These are phyloP conservation scores for Exophiala sp. DNA, from an alignment of 2,329 filamentous ascomycete species.

Conservation along the genomic window DNA sequence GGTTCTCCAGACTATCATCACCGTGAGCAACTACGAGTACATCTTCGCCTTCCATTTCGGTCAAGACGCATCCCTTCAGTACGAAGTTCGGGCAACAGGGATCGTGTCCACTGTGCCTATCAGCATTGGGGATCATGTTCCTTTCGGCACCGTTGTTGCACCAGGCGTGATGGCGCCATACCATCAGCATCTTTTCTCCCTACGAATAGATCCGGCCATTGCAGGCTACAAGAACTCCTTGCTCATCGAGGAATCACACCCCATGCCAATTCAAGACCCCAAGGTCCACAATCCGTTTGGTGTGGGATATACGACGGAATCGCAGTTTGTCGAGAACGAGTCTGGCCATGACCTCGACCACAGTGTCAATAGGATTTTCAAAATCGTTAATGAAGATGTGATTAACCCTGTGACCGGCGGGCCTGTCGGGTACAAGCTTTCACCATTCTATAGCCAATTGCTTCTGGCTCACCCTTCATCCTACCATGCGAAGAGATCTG, in stretches of 20 bases:
- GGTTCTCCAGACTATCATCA: slow-evolving; percentile 39
- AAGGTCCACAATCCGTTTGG: slow-evolving; percentile 48
- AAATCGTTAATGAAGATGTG: slow-evolving; percentile 51
- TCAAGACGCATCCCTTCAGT: slow-evolving; percentile 38
- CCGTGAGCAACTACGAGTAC: slow-evolving; percentile 43
- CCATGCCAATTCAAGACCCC: slow-evolving; percentile 51
- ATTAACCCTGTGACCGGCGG: slow-evolving; percentile 50
- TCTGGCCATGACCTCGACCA: slow-evolving; percentile 46
- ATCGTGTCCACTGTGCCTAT: slow-evolving; percentile 41
- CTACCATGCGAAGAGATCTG: slow-evolving; percentile 48
- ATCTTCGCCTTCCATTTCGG: slow-evolving; percentile 42
- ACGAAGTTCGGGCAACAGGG: slow-evolving; percentile 44
- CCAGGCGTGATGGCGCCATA: slow-evolving; percentile 41
- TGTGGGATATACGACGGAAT: slow-evolving; percentile 45
- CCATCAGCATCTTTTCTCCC: slow-evolving; percentile 42
- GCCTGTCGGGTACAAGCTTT: slow-evolving; percentile 53
- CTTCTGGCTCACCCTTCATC: slow-evolving; percentile 50
- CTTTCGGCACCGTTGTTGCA: slow-evolving; percentile 39
- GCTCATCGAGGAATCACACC: slow-evolving; percentile 52
- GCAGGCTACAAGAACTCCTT: slow-evolving; percentile 37
- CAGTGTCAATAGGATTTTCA: slow-evolving; percentile 47
- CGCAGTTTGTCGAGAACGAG: slow-evolving; percentile 44
- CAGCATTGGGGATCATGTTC: slow-evolving; percentile 32
- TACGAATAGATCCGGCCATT: slow-evolving; percentile 42
- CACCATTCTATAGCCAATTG: slow-evolving; percentile 51